Evolutionary conservation across 2,329 filamentous ascomycete genomes (phyloP).

Genomic region (Lasiodiplodia gonubiensis): DNA sequence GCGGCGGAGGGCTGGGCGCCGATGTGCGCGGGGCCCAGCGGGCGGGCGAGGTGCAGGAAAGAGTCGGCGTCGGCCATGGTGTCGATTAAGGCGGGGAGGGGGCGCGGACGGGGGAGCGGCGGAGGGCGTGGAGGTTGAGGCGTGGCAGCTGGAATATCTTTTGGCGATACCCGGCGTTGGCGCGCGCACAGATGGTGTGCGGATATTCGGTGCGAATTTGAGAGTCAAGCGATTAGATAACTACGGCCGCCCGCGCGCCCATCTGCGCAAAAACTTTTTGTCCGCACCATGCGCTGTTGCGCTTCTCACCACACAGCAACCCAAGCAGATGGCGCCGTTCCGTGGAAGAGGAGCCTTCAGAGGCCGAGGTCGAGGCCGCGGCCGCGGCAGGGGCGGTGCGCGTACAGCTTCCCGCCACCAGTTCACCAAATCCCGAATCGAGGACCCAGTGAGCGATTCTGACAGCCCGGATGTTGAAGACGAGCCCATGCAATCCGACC

Average conservation of each 20-base stretch:
- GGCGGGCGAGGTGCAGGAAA: constrained; percentile 93
- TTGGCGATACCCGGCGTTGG: constrained; percentile 27
- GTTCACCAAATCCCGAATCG: constrained; percentile 31
- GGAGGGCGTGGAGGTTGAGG: constrained; percentile 15
- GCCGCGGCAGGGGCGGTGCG: constrained; percentile 15
- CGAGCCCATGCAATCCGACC: constrained; percentile 32
- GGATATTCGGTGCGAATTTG: constrained; percentile 29
- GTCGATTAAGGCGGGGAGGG: constrained; percentile 35
- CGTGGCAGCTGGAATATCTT: constrained; percentile 28
- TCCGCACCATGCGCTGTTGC: not conserved
- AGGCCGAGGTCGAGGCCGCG: constrained; percentile 32
- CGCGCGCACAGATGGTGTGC: constrained; percentile 27
- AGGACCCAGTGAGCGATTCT: constrained; percentile 30
- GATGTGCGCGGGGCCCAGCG: constrained; percentile 79
- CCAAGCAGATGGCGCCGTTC: constrained; percentile 15
- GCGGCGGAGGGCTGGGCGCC: constrained; percentile 84
- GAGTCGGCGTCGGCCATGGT: constrained; percentile 84
- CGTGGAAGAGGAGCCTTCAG: constrained; percentile 40
- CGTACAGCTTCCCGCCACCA: not conserved
- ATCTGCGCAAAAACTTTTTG: constrained; percentile 20
- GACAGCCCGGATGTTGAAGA: constrained; percentile 37
- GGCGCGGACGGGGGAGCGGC: constrained; percentile 17
- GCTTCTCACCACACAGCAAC: not conserved
- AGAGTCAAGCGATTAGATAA: constrained; percentile 29
- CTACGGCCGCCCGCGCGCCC: constrained; percentile 17